A percentile compares a stretch with the other conserved stretches of the same genome.
These are phyloP conservation scores for Craspedostauros australis DNA, from an alignment of 108 stramenopile genomes.

Conservation along the genomic window DNA sequence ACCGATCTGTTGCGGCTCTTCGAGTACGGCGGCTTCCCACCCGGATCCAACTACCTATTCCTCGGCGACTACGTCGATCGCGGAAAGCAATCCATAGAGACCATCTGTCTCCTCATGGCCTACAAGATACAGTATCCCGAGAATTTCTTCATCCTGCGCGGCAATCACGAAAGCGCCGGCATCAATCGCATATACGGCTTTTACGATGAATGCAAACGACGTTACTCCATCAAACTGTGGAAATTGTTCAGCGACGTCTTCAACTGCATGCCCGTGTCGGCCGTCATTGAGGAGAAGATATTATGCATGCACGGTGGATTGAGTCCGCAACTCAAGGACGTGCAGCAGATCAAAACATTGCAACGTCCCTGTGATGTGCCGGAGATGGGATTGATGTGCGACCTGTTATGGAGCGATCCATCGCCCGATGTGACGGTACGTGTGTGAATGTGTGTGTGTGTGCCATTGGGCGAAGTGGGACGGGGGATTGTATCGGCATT, in stretches of 20 bases:
- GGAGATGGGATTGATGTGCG: conserved; percentile 90
- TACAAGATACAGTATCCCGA: conserved; percentile 95
- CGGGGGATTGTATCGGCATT: too few relatives aligned
- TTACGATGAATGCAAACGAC: conserved; percentile 86
- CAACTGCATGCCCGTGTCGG: conserved; percentile 90
- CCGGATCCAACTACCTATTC: conserved; percentile 75
- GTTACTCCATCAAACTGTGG: conserved; percentile 92
- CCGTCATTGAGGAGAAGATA: conserved; percentile 93
- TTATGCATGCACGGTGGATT: conserved; percentile 95
- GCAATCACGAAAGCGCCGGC: conserved; percentile 93
- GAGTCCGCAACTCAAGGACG: conserved; percentile 65
- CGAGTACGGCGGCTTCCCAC: conserved; percentile 62
- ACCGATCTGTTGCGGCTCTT: conserved; percentile 79
- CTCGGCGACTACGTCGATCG: conserved; percentile 92
- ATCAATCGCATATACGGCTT: conserved; percentile 91
- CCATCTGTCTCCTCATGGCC: conserved; percentile 80
- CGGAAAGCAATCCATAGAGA: conserved; percentile 87
- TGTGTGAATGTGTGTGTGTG: too few relatives aligned
- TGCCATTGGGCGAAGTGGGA: too few relatives aligned
- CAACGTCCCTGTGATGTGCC: conserved; percentile 89
- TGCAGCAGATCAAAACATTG: conserved; percentile 82
- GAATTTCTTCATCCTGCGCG: conserved; percentile 89
- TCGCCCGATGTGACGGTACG: too few relatives aligned
- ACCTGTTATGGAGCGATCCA: conserved; percentile 94
- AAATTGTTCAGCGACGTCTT: conserved; percentile 93